Evolutionary conservation across 176 grass and related monocot species (phyloP).

Genomic region (Miscanthus lutarioriparius): DNA sequence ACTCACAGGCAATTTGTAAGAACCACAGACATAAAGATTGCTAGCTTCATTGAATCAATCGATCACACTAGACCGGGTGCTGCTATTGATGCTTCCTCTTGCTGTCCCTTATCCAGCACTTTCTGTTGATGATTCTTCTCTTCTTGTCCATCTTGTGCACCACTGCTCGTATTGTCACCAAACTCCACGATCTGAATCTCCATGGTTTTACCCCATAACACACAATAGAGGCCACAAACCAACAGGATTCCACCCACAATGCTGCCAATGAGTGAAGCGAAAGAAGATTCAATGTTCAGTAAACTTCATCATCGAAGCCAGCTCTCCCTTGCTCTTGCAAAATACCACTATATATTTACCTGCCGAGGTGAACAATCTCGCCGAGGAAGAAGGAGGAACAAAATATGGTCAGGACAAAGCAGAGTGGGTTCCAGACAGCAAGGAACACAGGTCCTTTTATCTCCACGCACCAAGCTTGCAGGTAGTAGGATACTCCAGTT

Average conservation of each 20-base stretch:
- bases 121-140: neutral
- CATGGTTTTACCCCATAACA: neutral
- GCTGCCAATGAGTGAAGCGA: neutral
- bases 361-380: conserved; percentile 33
- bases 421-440: conserved; percentile 38
- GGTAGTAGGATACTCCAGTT: conserved; percentile 31
- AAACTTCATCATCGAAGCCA: neutral
- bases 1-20: too few species aligned
- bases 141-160: neutral
- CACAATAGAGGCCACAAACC: neutral
- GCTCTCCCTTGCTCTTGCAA: neutral
- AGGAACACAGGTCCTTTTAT: conserved; percentile 51
- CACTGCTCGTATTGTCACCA: neutral
- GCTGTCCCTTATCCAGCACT: neutral
- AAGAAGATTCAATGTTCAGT: neutral
- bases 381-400: conserved; percentile 33
- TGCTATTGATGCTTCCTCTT: neutral
- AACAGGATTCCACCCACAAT: conserved; percentile 6
- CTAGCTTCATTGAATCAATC: neutral
- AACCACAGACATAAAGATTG: too few species aligned
- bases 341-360: conserved; percentile 9
- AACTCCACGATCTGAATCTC: neutral
- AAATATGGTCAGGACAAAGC: conserved; percentile 39
- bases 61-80: neutral
- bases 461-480: conserved; percentile 50